A percentile compares a stretch with the other conserved stretches of the same genome.
Conservation (phyloP, 805 yeast genomes). For the Maudiozyma turicensis region DNA sequence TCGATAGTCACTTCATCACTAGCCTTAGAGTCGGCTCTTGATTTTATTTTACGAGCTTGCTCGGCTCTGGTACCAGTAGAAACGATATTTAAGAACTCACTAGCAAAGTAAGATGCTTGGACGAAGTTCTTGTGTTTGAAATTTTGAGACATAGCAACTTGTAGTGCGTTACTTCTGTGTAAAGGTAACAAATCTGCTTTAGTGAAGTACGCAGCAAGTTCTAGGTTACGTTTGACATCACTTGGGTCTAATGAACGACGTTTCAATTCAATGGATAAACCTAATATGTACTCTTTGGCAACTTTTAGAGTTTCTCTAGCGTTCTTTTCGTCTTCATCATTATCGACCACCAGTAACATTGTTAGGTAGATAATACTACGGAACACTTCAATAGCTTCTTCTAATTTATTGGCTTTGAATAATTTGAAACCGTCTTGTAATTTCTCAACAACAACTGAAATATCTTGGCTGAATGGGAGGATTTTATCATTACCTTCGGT, state of each 20-base stretch:
- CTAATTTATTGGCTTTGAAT: conserved; percentile 77
- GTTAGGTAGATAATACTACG: conserved; percentile 70
- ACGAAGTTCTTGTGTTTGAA: conserved; percentile 83
- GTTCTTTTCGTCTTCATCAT: conserved; percentile 66
- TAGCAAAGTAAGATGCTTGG: conserved; percentile 83
- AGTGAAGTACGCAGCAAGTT: conserved; percentile 93
- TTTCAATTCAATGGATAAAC: conserved; percentile 79
- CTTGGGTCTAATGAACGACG: conserved; percentile 73
- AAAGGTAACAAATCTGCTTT: conserved; percentile 70
- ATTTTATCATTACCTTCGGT: conserved; percentile 37
- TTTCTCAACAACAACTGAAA: conserved; percentile 49
- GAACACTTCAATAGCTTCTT: conserved; percentile 71
- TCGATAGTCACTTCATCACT: conserved; percentile 84
- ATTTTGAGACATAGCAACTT: conserved; percentile 90
- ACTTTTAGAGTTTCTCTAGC: conserved; percentile 60
- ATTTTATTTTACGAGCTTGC: conserved; percentile 74
- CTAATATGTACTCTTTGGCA: conserved; percentile 86
- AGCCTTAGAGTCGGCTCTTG: conserved; percentile 68
- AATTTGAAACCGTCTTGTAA: conserved; percentile 65
- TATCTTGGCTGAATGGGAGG: conserved; percentile 69
- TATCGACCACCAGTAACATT: conserved; percentile 59
- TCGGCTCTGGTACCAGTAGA: conserved; percentile 75
- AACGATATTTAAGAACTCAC: conserved; percentile 63
- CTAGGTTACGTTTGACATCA: conserved; percentile 76
- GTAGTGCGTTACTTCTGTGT: conserved; percentile 80